Conservation (phyloP, 345 rosid genomes). For the Gossypium herbaceum region DNA sequence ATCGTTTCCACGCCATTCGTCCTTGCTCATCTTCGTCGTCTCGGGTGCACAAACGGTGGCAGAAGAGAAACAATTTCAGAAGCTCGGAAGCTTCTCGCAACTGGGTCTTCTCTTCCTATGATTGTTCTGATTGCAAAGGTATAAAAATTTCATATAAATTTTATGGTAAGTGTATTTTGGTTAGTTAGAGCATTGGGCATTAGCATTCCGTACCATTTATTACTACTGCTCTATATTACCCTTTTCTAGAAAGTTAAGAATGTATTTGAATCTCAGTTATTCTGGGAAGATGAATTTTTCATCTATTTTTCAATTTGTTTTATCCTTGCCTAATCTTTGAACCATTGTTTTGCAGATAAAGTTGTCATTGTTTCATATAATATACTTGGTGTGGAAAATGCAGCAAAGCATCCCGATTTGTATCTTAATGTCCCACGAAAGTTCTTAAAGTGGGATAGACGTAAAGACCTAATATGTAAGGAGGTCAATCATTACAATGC, state of each 20-base stretch:
- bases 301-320: background rate
- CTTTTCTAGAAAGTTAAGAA: background rate
- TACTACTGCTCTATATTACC: background rate
- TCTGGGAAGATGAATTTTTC: background rate
- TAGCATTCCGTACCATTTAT: background rate
- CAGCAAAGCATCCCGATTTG: conserved; percentile 59
- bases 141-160: background rate
- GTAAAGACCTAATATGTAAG: conserved; percentile 53
- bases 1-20: conserved; percentile 6
- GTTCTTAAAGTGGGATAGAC: conserved; percentile 55
- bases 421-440: conserved; percentile 36
- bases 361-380: conserved; percentile 67
- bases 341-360: conserved; percentile 37
- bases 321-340: background rate
- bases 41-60: background rate
- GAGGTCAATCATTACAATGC: conserved; percentile 60
- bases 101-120: conserved; percentile 18
- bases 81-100: conserved; percentile 1
- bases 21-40: conserved; percentile 9
- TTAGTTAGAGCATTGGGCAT: background rate
- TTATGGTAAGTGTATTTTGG: background rate
- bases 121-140: conserved; percentile 18
- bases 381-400: conserved; percentile 68
- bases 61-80: background rate
- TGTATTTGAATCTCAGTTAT: background rate